Evolutionary conservation across 352 stramenopile species (phyloP).

Genomic region (Thalassiosira mediterranea): DNA sequence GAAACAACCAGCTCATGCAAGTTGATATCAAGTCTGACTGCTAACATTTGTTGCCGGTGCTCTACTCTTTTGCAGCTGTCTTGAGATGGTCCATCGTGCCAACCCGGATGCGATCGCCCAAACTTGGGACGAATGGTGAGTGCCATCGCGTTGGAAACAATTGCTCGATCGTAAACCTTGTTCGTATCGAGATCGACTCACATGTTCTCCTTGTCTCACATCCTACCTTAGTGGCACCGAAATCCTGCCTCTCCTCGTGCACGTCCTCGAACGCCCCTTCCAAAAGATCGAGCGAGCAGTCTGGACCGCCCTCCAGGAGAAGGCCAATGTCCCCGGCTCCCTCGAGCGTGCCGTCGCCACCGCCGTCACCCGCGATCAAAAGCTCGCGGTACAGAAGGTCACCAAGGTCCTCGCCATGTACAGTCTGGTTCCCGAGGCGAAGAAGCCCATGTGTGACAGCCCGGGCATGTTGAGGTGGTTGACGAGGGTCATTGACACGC

Average conservation of each 20-base stretch:
- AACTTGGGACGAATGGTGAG: constrained; percentile 60
- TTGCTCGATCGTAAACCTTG: not conserved
- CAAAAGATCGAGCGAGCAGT: constrained; percentile 47
- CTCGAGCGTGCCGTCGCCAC: constrained; percentile 50
- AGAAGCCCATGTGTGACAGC: constrained; percentile 53
- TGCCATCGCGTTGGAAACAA: not conserved
- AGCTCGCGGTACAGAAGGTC: constrained; percentile 65
- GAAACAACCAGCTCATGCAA: too few relatives aligned
- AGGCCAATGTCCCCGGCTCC: constrained; percentile 38
- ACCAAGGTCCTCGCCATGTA: constrained; percentile 69
- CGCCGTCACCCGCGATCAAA: constrained; percentile 55
- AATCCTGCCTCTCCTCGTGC: constrained; percentile 56
- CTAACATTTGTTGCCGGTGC: not conserved
- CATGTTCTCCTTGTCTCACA: too few relatives aligned
- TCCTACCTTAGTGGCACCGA: constrained; percentile 35
- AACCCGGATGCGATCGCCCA: constrained; percentile 62
- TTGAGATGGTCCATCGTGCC: constrained; percentile 69
- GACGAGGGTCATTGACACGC: constrained; percentile 60
- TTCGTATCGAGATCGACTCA: not conserved
- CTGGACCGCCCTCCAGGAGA: constrained; percentile 31
- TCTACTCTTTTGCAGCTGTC: constrained; percentile 26
- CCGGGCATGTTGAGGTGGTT: constrained; percentile 52
- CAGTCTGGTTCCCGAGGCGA: constrained; percentile 58
- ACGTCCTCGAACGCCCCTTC: constrained; percentile 61
- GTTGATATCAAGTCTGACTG: not conserved